Percentiles rank a stretch among this genome's conserved stretches.
phyloP scores from a whole-genome alignment of 1,284 basidiomycete genomes.

The Moesziomyces antarcticus region DNA sequence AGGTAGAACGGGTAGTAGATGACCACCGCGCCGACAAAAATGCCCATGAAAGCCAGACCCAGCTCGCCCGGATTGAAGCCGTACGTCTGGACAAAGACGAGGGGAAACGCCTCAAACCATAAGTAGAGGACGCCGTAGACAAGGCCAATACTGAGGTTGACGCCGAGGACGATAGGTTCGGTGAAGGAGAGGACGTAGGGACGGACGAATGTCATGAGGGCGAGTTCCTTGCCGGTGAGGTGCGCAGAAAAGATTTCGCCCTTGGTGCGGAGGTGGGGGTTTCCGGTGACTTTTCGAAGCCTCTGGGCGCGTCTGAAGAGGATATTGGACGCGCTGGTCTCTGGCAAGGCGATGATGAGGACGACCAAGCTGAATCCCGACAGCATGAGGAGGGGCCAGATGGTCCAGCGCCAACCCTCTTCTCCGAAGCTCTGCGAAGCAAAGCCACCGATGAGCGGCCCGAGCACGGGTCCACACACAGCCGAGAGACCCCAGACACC shows the following conservation, averaged over 20 bases:
- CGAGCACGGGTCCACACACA: conserved; percentile 49
- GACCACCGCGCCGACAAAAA: conserved; percentile 51
- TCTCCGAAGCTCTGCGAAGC: conserved; percentile 35
- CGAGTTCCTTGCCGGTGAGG: conserved; percentile 46
- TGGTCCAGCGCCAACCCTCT: conserved; percentile 59
- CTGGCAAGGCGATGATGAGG: conserved; percentile 66
- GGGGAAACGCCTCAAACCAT: conserved; percentile 54
- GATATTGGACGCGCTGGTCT: conserved; percentile 67
- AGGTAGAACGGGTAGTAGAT: conserved; percentile 31
- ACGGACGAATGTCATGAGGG: conserved; percentile 51
- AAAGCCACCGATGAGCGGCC: conserved; percentile 57
- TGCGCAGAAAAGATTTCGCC: conserved; percentile 62
- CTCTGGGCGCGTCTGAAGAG: conserved; percentile 66
- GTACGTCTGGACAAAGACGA: conserved; percentile 53
- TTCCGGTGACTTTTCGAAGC: conserved; percentile 67
- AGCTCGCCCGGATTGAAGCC: conserved; percentile 57
- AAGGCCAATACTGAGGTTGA: conserved; percentile 58
- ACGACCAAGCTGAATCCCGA: conserved; percentile 58
- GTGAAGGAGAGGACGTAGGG: conserved; percentile 56
- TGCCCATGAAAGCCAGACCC: conserved; percentile 53
- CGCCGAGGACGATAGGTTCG: conserved; percentile 45
- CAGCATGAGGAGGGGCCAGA: conserved; percentile 67
- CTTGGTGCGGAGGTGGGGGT: conserved; percentile 63
- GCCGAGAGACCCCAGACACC: conserved; percentile 53
- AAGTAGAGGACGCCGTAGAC: conserved; percentile 48